A percentile compares a stretch with the other conserved stretches of the same genome.
These are phyloP conservation scores for Parietichytrium sp. DNA, from an alignment of 108 stramenopile species.

Conservation along the genomic window DNA sequence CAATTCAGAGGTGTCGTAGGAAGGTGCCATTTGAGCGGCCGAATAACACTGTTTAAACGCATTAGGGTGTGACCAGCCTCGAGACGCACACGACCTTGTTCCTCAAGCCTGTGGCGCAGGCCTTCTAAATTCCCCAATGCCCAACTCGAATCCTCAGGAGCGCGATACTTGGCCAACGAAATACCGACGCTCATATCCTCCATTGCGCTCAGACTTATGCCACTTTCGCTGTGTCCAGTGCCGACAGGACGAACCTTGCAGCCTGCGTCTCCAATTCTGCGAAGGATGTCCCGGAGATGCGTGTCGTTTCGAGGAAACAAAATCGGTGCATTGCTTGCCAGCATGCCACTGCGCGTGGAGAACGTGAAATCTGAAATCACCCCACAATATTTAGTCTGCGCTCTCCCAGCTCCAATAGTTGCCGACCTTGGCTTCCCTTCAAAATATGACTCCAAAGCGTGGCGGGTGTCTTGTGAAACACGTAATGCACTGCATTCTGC, in stretches of 20 bases:
- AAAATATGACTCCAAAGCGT: background rate
- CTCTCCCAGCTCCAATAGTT: background rate
- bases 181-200: background rate
- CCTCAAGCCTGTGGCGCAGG: background rate
- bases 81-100: background rate
- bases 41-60: background rate
- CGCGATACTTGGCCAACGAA: background rate
- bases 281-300: background rate
- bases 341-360: background rate
- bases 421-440: background rate
- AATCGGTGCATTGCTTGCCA: background rate
- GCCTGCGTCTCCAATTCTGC: slow-evolving; percentile 6
- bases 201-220: background rate
- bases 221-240: background rate
- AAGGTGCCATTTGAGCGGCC: background rate
- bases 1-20: background rate
- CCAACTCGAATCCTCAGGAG: background rate
- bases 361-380: background rate
- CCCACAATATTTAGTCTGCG: background rate
- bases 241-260: slow-evolving; percentile 31
- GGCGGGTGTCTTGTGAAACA: background rate
- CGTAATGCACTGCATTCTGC: slow-evolving; percentile 23
- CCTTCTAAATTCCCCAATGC: background rate
- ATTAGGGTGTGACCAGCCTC: slow-evolving; percentile 16
- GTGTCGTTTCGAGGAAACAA: slow-evolving; percentile 23